These are phyloP conservation scores for Phaseolus coccineus DNA, from an alignment of 331 rosid species.

Conservation along the genomic window DNA sequence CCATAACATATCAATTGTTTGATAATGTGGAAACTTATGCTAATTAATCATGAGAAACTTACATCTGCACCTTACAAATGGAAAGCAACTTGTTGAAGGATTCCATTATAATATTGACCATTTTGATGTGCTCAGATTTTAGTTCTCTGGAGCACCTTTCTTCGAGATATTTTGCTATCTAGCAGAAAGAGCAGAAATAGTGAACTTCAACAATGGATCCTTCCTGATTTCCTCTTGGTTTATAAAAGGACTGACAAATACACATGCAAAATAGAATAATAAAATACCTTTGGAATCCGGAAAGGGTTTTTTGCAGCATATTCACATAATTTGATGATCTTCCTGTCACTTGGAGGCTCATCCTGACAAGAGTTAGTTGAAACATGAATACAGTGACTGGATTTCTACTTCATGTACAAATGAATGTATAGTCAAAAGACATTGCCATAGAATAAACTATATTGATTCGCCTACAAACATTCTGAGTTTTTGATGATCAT, in stretches of 20 bases:
- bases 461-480: neutral
- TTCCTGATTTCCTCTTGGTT: neutral
- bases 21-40: conserved; percentile 24
- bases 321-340: conserved; percentile 87
- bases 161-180: conserved; percentile 96
- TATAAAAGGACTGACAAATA: neutral
- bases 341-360: conserved; percentile 81
- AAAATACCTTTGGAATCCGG: conserved; percentile 88
- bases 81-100: conserved; percentile 83
- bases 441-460: conserved; percentile 1
- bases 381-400: conserved; percentile 30
- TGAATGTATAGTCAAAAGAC: neutral
- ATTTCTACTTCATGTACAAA: conserved; percentile 26
- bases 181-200: conserved; percentile 25
- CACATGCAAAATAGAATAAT: conserved; percentile 13
- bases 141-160: conserved; percentile 94
- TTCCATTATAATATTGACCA: conserved; percentile 69
- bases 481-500: neutral
- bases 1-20: neutral
- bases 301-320: conserved; percentile 92
- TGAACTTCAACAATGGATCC: conserved; percentile 42
- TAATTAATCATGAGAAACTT: conserved; percentile 57
- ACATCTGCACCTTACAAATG: conserved; percentile 92
- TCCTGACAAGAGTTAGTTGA: conserved; percentile 63
- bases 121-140: conserved; percentile 69